phyloP scores from a whole-genome alignment of 805 yeast genomes.

The Lipomyces starkeyi region DNA sequence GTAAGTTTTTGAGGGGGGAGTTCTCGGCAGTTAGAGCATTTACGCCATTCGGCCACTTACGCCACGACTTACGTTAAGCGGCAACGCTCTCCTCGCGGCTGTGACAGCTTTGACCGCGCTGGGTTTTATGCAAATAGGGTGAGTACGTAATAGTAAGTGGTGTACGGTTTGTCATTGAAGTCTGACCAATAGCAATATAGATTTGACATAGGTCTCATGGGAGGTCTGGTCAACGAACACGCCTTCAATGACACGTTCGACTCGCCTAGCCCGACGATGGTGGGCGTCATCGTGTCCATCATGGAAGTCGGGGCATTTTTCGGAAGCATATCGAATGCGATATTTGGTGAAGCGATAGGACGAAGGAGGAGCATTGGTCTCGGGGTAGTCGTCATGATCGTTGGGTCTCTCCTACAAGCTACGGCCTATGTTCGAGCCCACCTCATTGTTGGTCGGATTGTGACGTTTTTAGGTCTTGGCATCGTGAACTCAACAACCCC shows the following conservation, averaged over 20 bases:
- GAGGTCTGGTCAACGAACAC: slow-evolving; percentile 70
- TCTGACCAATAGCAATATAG: not conserved
- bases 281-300: slow-evolving; percentile 45
- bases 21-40: no score
- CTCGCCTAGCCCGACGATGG: slow-evolving; percentile 39
- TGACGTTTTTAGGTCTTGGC: slow-evolving; percentile 45
- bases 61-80: no score
- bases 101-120: not conserved
- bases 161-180: not conserved
- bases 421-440: slow-evolving; percentile 66
- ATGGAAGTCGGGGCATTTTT: slow-evolving; percentile 75
- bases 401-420: slow-evolving; percentile 58
- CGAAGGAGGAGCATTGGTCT: slow-evolving; percentile 9
- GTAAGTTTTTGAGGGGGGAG: no score
- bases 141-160: not conserved
- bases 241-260: slow-evolving; percentile 42
- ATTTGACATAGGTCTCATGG: slow-evolving; percentile 55
- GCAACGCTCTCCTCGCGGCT: not conserved
- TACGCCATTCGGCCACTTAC: no score
- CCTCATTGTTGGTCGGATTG: slow-evolving; percentile 67
- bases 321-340: slow-evolving; percentile 47
- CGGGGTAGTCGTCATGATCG: not conserved
- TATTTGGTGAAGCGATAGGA: slow-evolving; percentile 11
- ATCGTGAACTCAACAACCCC: slow-evolving; percentile 57
- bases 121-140: not conserved